Base-by-base conservation (phyloP, 2,329 filamentous ascomycete species). In the Plectosphaerella cucumerina region DNA sequence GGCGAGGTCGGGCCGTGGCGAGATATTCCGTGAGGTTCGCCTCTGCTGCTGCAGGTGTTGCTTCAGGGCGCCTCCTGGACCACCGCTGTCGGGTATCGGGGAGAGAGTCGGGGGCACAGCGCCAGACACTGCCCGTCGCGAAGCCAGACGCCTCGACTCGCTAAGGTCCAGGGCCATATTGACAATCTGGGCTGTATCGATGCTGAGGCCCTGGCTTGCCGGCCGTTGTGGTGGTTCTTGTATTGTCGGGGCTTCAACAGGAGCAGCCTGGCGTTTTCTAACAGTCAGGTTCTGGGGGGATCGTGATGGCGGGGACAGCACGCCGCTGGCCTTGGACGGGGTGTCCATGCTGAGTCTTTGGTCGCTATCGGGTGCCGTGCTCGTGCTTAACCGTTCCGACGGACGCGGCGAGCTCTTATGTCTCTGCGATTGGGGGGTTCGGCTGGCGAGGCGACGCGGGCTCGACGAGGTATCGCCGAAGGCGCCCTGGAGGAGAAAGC, bases 81-180 rank as follows among this genome's bases (percentile, higher is more conserved):
- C 42, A 17, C 35, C 70, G 50, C 68, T 75, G 64, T 81, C 70
- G 4, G 82, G 75, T 3, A 82, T 61, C 4, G 81, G 79, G 5
- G 74, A 72, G 49, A 78, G 71, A 39, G 70, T 74, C 44, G 74
- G 80, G 26, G 70, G 81, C 34, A 71, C 72, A 50, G 66, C 79
- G 63, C 64, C 82, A 50, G 62, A 81, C 58, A 68, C 78, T 66
- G 65, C 84, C 67, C 73, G 79, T 68, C 74, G 81, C 66, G 72
- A 82, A 54, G 75, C 88, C 69, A 77, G 78, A 62, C 83, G 82
- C 57, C 84, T 82, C 62, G 86, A 89, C 67, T 97, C 90, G 71
- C 89, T 96, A 47, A 97, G 70, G 57, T 87, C 94, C 59, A 97
- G 71, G 2, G 93, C 93, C 81, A 97, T 89, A 62, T 91, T 91